These are phyloP conservation scores for Thielaviopsis cerberus DNA, from an alignment of 2,329 filamentous ascomycete species.

Conservation along the genomic window DNA sequence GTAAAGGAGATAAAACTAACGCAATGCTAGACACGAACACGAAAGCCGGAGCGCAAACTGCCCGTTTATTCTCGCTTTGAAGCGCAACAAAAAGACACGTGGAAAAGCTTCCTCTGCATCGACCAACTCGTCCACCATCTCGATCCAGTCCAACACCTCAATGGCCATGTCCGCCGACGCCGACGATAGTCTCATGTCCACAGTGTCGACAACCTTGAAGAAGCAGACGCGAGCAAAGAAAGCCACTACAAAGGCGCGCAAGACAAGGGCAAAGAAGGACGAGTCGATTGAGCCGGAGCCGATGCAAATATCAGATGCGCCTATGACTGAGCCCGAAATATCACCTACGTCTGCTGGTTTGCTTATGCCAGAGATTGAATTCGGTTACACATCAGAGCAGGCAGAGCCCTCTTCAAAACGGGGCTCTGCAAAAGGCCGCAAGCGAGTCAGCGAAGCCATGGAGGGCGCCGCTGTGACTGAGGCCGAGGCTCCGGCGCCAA, in stretches of 20 bases:
- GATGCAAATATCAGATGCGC: neutral
- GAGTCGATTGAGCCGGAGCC: conserved; percentile 28
- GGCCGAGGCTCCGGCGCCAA: conserved; percentile 32
- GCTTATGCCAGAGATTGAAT: neutral
- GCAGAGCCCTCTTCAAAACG: conserved; percentile 17
- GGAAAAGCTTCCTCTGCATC: conserved; percentile 41
- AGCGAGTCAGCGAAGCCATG: conserved; percentile 42
- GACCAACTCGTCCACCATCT: conserved; percentile 47
- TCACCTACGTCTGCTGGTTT: neutral
- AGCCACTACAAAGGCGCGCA: conserved; percentile 24
- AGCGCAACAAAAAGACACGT: conserved; percentile 36
- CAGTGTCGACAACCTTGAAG: conserved; percentile 25
- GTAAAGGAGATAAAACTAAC: conserved; percentile 14
- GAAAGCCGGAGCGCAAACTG: conserved; percentile 61
- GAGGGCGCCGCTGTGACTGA: conserved; percentile 27
- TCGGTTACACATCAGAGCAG: neutral
- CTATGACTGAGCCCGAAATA: neutral
- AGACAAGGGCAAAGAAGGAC: conserved; percentile 31
- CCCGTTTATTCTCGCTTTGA: conserved; percentile 58
- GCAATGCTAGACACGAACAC: conserved; percentile 57
- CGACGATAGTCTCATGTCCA: conserved; percentile 43
- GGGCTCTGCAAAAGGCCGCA: conserved; percentile 28
- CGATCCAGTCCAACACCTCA: conserved; percentile 34
- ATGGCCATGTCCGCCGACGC: conserved; percentile 23
- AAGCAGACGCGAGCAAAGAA: conserved; percentile 33